Percentiles rank a stretch among this genome's conserved stretches.
These are phyloP conservation scores for Haplographium delicatum DNA, from an alignment of 495 filamentous ascomycete genomes.

Conservation along the genomic window DNA sequence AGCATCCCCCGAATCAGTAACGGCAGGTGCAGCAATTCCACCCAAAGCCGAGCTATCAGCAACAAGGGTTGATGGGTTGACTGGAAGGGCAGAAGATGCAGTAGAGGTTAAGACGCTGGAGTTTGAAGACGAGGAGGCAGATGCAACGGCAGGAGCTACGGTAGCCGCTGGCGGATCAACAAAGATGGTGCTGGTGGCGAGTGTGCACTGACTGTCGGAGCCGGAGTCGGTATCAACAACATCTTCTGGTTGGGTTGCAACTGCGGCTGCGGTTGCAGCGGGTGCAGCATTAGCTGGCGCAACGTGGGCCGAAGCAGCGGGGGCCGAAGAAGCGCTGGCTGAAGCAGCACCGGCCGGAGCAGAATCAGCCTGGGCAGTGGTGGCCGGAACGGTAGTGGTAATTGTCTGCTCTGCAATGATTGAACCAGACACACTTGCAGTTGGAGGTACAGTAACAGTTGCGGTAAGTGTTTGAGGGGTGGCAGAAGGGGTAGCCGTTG, in stretches of 20 bases:
- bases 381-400: background rate
- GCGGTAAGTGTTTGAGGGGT: slow-evolving; percentile 10
- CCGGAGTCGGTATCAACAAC: slow-evolving; percentile 34
- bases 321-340: background rate
- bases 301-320: background rate
- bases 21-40: slow-evolving; percentile 38
- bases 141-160: background rate
- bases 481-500: background rate
- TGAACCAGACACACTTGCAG: slow-evolving; percentile 8
- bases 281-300: slow-evolving; percentile 19
- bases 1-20: slow-evolving; percentile 38
- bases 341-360: slow-evolving; percentile 19
- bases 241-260: slow-evolving; percentile 30
- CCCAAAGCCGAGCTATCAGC: slow-evolving; percentile 38
- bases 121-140: background rate
- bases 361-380: background rate
- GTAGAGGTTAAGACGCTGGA: slow-evolving; percentile 2
- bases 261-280: background rate
- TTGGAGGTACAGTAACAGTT: slow-evolving; percentile 13
- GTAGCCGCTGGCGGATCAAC: background rate
- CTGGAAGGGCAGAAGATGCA: background rate
- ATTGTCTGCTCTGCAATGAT: slow-evolving; percentile 7
- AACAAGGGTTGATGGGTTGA: background rate
- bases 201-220: slow-evolving; percentile 14
- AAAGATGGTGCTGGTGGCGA: slow-evolving; percentile 21